Conservation (phyloP, 371 early-diverging fungal genomes). For the Circinella umbellata region DNA sequence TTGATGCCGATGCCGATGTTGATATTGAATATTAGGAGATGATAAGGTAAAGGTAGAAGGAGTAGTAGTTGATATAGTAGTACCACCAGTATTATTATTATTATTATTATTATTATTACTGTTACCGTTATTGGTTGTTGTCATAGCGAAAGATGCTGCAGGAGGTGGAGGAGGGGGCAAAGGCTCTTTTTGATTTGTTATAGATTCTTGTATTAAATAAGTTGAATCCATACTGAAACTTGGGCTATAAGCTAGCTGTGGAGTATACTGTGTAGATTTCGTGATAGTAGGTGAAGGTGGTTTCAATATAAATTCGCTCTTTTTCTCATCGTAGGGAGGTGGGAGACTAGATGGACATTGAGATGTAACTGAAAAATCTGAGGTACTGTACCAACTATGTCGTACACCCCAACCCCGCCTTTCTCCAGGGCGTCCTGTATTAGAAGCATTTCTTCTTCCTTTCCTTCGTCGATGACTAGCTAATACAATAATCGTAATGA, state of each 20-base stretch:
- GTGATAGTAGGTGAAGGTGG: slow-evolving; percentile 12
- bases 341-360: slow-evolving; percentile 13
- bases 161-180: background rate
- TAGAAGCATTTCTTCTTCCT: background rate
- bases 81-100: too few species aligned
- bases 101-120: too few species aligned
- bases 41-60: background rate
- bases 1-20: background rate
- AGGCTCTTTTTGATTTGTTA: background rate
- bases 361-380: slow-evolving; percentile 3
- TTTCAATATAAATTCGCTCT: background rate
- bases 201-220: background rate
- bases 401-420: slow-evolving; percentile 18
- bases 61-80: background rate
- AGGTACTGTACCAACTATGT: slow-evolving; percentile 13
- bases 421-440: background rate
- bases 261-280: slow-evolving; percentile 4
- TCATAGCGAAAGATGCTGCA: background rate
- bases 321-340: slow-evolving; percentile 12
- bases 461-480: background rate
- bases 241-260: slow-evolving; percentile 16
- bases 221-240: background rate
- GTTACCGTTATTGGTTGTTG: background rate
- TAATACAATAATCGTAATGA: background rate
- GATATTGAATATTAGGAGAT: background rate